Evolutionary conservation across 345 rosid genomes (phyloP), one percentile per base, ranked within the genome.

Genomic region (Linum trigynum): DNA sequence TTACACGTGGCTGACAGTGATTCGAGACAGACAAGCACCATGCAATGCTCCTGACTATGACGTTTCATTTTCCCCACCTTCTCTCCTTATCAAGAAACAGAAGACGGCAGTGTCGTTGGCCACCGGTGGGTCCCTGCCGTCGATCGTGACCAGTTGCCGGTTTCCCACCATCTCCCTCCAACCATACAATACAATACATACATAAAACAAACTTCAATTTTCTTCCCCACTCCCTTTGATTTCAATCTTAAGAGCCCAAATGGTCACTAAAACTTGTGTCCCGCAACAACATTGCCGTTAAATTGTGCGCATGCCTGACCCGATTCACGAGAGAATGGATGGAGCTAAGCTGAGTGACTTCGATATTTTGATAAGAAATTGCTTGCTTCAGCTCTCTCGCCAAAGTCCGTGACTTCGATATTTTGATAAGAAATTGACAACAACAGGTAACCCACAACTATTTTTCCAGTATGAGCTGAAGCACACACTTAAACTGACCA

Each of bases 41-140:
- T 80, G 83, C 80, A 78, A 70, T 41, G 48, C 53, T 70, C 69
- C 57, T 57, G 68, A 74, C 71, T 12, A 8, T 23, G 32, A 23
- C 1, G 32, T 23, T 23, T 23, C 32, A 23, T 23, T 23, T 10
- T 35, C 36, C 12, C 56, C 32, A 57, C 10, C 38, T 15, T 12
- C 65, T 5, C 59, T 59, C 64, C 37, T 60, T 74, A 63, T 68
- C 76, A 23, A 23, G 32, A 23, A 23, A 15, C 61, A 48, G 38
- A n/a, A 50, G 76, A 71, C 72, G 69, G 76, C 72, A 65, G 65
- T 61, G 69, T 59, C 62, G 66, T 63, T 67, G 11, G 61, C 61
- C 72, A 64, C n/a, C 63, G 64, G 73, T 53, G 40, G 12, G 39
- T 59, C n/a, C 40, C 50, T 59, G 15, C 16, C 43, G 32, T 11